Evolutionary conservation across 768 basidiomycete species (phyloP), one percentile per base, ranked within the genome.

Genomic region (Rhizopogon vinicolor): DNA sequence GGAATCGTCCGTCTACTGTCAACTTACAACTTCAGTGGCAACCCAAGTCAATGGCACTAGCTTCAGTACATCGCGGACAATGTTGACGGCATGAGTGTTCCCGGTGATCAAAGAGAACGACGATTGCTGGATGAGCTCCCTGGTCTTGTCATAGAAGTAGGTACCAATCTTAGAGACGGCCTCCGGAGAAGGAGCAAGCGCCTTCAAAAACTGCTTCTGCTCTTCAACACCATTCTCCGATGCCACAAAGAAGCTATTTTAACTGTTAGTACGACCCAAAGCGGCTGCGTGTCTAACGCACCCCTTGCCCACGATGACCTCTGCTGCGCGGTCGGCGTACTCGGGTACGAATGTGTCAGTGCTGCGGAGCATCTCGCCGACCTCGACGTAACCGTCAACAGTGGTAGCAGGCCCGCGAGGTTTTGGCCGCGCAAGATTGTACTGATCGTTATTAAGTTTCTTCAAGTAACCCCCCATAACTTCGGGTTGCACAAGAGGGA

Each of bases 401-500:
- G 64, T 63, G n/a, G 69, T 63, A 5, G 68, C 51, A 0, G 65
- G 46, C 0, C 54, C 49, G 14, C 63, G 62, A 6, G 62, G 55
- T 33, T 62, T 70, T 0, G 90, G 88, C 33, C 83, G 74, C 33
- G 67, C 65, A 19, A 85, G 48, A 55, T 83, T 76, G 59, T 92
- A 93, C 44, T 78, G 69, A 28, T 80, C 74, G 16, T 80, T 71
- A 41, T 79, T 78, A 37, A 91, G 63, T 33, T 88, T 80, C 51
- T 65, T 75, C 53, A 92, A 71, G 64, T 84, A 67, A 1, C 63
- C 69, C 56, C 80, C 72, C 89, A 92, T 91, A 2, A 83, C 67
- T 0, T 77, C 73, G 3, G 91, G 91, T 0, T 86, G 88, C 84
- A 92, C 85, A 43, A 93, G 75, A n/a, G 91, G 88, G 85, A 92